These are phyloP conservation scores for Kitagawia praeruptora DNA, from an alignment of 129 eudicot genomes.

Conservation along the genomic window DNA sequence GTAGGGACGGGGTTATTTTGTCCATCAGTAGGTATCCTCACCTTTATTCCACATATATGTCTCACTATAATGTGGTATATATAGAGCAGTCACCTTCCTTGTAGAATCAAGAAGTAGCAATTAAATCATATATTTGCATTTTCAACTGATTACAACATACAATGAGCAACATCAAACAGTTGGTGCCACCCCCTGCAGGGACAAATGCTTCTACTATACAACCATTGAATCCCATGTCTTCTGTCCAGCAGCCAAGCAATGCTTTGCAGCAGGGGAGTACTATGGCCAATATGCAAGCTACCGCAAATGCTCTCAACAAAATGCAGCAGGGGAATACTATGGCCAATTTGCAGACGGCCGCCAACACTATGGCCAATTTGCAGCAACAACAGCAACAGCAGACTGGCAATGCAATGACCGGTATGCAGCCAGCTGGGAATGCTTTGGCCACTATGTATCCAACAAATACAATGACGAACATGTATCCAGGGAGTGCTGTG, in stretches of 20 bases:
- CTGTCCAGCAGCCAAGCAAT: constrained; percentile 1
- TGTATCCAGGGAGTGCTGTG: neutral
- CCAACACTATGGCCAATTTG: neutral
- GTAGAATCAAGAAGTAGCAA: neutral
- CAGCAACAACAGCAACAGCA: constrained; percentile 6
- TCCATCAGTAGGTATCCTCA: constrained; percentile 51
- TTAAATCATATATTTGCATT: neutral
- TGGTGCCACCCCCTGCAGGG: constrained; percentile 5
- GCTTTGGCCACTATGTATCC: neutral
- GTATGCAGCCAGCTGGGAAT: neutral
- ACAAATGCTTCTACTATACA: neutral
- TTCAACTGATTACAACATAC: neutral
- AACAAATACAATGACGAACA: neutral
- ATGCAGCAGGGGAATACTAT: constrained; percentile 1
- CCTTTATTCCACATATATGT: constrained; percentile 33
- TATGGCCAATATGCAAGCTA: neutral
- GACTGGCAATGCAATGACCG: neutral
- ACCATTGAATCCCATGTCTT: neutral
- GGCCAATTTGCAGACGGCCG: constrained; percentile 1
- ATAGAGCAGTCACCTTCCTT: neutral
- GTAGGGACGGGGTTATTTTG: no score
- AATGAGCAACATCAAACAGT: constrained; percentile 11
- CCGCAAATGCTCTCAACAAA: neutral
- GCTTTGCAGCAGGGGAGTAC: neutral
- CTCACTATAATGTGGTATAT: neutral